Conservation (phyloP, 495 filamentous ascomycete species). For the Cryomyces minteri region DNA sequence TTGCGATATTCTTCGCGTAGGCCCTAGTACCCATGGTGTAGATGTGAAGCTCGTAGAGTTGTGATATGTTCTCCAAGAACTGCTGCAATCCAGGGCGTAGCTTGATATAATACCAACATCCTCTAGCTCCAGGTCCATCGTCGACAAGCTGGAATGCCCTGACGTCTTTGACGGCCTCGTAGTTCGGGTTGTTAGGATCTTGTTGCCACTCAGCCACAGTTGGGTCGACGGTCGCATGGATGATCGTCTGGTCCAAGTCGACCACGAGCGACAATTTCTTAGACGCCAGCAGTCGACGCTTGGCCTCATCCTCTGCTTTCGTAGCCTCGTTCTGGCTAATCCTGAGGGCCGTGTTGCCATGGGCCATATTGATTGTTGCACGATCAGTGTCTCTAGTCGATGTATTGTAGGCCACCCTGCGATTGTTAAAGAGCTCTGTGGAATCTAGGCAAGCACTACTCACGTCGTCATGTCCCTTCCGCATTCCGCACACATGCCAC, state of each 20-base stretch:
- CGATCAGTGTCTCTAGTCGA: conserved; percentile 46
- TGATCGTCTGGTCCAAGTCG: conserved; percentile 95
- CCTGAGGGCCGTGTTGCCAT: conserved; percentile 67
- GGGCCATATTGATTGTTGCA: conserved; percentile 81
- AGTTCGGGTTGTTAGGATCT: conserved; percentile 75
- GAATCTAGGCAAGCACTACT: conserved; percentile 5
- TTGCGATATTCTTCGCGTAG: conserved; percentile 81
- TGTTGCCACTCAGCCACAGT: conserved; percentile 91
- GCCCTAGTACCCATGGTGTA: conserved; percentile 98
- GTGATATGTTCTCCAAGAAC: conserved; percentile 62
- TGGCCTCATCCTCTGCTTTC: conserved; percentile 67
- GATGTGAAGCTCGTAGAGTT: conserved; percentile 86
- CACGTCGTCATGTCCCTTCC: conserved; percentile 93
- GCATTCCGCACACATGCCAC: conserved; percentile 75
- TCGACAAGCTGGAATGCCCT: conserved; percentile 70
- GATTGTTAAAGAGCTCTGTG: background rate
- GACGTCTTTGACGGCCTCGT: conserved; percentile 79
- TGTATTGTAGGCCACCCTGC: conserved; percentile 38
- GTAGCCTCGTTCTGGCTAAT: conserved; percentile 48
- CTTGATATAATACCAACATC: conserved; percentile 95
- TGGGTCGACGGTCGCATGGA: conserved; percentile 93
- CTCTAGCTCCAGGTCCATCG: conserved; percentile 54
- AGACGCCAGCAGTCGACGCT: conserved; percentile 57
- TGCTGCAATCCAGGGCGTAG: conserved; percentile 77
- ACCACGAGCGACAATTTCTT: conserved; percentile 85